These are phyloP conservation scores for Ambrosia hybrid DNA, from an alignment of 140 eudicot genomes.

Conservation along the genomic window DNA sequence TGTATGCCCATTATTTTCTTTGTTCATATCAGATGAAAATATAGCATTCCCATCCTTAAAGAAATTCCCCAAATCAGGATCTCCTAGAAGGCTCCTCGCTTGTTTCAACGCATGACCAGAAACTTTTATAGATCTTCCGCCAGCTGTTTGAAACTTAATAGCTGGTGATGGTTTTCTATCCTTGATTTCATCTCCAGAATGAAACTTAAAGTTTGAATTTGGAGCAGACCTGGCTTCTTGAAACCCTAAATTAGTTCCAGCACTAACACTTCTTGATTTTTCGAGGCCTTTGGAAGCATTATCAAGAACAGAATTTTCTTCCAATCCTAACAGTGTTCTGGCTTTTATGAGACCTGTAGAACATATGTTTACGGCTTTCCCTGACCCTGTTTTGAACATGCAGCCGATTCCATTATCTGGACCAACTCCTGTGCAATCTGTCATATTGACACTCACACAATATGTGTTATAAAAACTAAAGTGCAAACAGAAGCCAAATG, in stretches of 20 bases:
- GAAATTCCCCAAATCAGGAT: slow-evolving; percentile 62
- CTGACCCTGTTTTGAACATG: slow-evolving; percentile 90
- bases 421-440: slow-evolving; percentile 47
- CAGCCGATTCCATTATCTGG: slow-evolving; percentile 37
- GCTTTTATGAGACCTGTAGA: slow-evolving; percentile 73
- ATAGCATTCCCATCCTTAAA: slow-evolving; percentile 47
- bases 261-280: slow-evolving; percentile 25
- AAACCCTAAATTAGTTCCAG: slow-evolving; percentile 20
- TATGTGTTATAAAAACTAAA: not conserved
- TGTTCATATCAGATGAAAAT: slow-evolving; percentile 36
- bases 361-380: slow-evolving; percentile 69
- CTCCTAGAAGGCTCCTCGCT: slow-evolving; percentile 85
- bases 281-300: slow-evolving; percentile 37
- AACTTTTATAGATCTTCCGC: slow-evolving; percentile 90
- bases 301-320: slow-evolving; percentile 36
- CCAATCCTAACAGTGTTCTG: slow-evolving; percentile 64
- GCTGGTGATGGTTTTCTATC: slow-evolving; percentile 44
- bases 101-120: slow-evolving; percentile 86
- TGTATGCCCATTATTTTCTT: slow-evolving; percentile 30
- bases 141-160: slow-evolving; percentile 86
- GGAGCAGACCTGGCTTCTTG: slow-evolving; percentile 27
- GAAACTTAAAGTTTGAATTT: slow-evolving; percentile 64
- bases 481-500: slow-evolving; percentile 9
- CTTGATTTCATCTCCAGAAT: no score
- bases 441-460: slow-evolving; percentile 14